These are phyloP conservation scores for Starmerella stigmatis DNA, from an alignment of 805 yeast species.

Conservation along the genomic window DNA sequence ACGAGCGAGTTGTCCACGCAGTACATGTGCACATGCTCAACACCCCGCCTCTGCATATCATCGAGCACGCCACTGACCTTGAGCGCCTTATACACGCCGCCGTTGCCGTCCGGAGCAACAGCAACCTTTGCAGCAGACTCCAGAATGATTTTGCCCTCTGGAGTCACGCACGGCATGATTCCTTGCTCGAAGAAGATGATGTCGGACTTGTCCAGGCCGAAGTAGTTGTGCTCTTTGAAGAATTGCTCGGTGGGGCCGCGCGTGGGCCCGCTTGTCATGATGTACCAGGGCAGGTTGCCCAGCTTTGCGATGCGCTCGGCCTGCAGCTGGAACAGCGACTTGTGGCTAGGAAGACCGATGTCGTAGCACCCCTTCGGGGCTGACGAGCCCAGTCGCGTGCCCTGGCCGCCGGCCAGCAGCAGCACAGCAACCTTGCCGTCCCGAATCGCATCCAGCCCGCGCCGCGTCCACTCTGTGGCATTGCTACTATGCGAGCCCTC, in stretches of 20 bases:
- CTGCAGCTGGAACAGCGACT: constrained; percentile 83
- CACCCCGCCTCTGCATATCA: constrained; percentile 56
- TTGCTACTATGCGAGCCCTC: constrained; percentile 22
- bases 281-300: constrained; percentile 61
- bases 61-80: constrained; percentile 50
- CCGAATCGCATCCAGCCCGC: constrained; percentile 61
- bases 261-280: constrained; percentile 93
- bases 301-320: constrained; percentile 69
- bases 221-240: constrained; percentile 51
- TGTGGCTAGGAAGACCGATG: constrained; percentile 71
- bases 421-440: constrained; percentile 75
- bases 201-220: constrained; percentile 56
- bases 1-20: constrained; percentile 93
- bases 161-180: constrained; percentile 75
- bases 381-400: constrained; percentile 82
- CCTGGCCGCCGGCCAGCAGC: constrained; percentile 98
- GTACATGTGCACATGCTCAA: constrained; percentile 88
- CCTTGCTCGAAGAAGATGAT: constrained; percentile 88
- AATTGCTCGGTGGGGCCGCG: constrained; percentile 60
- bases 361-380: constrained; percentile 92
- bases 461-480: constrained; percentile 34
- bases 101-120: constrained; percentile 95
- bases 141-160: constrained; percentile 63
- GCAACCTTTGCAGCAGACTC: constrained; percentile 47
- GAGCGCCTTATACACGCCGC: constrained; percentile 86